Conservation (phyloP, 2,329 filamentous ascomycete genomes). For the Akanthomyces dipterigenus region DNA sequence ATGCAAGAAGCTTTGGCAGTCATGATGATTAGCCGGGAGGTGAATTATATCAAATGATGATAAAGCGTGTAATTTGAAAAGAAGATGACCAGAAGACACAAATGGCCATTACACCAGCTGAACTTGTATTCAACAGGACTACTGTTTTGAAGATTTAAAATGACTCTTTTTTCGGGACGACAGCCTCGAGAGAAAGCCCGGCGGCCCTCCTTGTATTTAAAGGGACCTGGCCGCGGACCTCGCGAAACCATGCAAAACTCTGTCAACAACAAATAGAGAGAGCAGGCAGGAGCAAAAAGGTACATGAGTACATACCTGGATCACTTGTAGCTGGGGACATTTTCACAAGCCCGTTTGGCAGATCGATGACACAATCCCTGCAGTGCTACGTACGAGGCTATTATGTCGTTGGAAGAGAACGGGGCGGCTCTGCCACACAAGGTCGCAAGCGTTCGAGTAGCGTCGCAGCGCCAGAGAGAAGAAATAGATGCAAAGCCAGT, state of each 20-base stretch:
- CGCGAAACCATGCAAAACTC: constrained; percentile 10
- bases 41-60: constrained; percentile 6
- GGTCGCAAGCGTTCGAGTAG: constrained; percentile 6
- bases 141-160: neutral
- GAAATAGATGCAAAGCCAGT: neutral
- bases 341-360: constrained; percentile 12
- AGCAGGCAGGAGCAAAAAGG: neutral
- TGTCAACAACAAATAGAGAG: constrained; percentile 8
- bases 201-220: constrained; percentile 11
- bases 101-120: constrained; percentile 11
- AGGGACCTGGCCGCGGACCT: neutral
- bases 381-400: constrained; percentile 12
- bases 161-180: neutral
- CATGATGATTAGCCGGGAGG: constrained; percentile 9
- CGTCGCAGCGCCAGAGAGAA: neutral
- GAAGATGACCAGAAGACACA: constrained; percentile 5
- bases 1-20: constrained; percentile 15
- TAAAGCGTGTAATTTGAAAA: constrained; percentile 12
- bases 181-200: neutral
- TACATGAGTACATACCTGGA: constrained; percentile 13
- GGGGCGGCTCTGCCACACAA: constrained; percentile 10
- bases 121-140: neutral
- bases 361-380: constrained; percentile 14
- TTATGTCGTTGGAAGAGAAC: constrained; percentile 10
- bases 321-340: constrained; percentile 10